Evolutionary conservation across 2,329 filamentous ascomycete genomes (phyloP).

Genomic region (Tolypocladium inflatum): DNA sequence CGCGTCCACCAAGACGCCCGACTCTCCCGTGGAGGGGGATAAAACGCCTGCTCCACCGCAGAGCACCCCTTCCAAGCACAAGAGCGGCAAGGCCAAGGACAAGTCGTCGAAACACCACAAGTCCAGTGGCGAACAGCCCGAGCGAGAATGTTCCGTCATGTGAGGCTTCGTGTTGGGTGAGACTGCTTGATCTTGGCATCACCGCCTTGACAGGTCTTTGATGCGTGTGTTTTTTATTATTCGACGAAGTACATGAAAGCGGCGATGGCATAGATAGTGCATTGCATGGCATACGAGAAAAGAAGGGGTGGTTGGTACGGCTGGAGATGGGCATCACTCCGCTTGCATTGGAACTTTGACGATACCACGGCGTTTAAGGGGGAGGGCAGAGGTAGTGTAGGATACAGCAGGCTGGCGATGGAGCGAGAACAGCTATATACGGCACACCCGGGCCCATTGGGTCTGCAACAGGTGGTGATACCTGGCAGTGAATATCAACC

Average conservation of each 20-base stretch:
- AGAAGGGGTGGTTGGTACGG: neutral
- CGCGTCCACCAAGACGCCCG: conserved; percentile 7
- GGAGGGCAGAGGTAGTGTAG: neutral
- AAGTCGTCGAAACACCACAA: conserved; percentile 26
- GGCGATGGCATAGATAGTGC: neutral
- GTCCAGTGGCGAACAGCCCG: conserved; percentile 23
- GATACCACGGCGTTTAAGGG: conserved; percentile 8
- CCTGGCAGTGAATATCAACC: neutral
- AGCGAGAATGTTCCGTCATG: conserved; percentile 41
- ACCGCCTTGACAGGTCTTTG: neutral
- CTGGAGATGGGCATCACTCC: neutral
- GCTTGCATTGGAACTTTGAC: neutral
- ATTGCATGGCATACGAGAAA: neutral
- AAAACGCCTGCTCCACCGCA: conserved; percentile 3
- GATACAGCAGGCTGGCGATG: neutral
- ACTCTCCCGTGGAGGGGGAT: conserved; percentile 12
- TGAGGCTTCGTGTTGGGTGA: conserved; percentile 11
- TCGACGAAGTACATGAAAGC: neutral
- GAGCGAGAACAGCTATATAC: neutral
- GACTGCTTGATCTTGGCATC: neutral
- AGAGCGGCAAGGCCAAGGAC: conserved; percentile 27
- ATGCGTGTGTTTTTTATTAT: neutral
- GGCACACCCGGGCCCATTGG: neutral
- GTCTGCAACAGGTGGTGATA: neutral
- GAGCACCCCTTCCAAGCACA: conserved; percentile 17